A percentile compares a stretch with the other conserved stretches of the same genome.
Conservation (phyloP, 208 protist genomes). For the Angomonas ambiguus region DNA sequence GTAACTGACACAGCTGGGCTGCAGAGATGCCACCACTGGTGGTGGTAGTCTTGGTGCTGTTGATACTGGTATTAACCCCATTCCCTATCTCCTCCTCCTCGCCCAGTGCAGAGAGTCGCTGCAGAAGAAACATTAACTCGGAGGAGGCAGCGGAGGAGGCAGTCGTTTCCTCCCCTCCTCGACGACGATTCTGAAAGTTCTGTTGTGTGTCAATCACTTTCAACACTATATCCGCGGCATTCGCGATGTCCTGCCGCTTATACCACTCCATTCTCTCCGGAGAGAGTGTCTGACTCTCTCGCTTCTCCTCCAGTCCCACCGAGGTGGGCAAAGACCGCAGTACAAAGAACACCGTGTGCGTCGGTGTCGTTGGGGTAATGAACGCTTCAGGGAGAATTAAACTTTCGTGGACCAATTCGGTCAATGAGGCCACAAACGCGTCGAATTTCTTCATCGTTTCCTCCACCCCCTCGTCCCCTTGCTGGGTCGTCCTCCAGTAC, state of each 20-base stretch:
- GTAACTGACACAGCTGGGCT: conserved; percentile 56
- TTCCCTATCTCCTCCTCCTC: neutral
- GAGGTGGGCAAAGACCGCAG: neutral
- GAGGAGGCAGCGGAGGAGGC: conserved; percentile 8
- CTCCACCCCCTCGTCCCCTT: too few species aligned
- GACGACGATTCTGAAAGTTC: neutral
- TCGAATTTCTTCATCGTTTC: conserved; percentile 3
- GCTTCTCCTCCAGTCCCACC: neutral
- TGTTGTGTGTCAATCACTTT: conserved; percentile 30
- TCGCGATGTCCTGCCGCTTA: conserved; percentile 38
- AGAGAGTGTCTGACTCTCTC: conserved; percentile 8
- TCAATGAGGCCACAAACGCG: neutral
- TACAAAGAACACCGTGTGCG: neutral
- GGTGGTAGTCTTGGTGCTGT: neutral
- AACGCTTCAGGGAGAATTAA: neutral
- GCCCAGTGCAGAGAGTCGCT: conserved; percentile 17
- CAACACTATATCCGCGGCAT: conserved; percentile 39
- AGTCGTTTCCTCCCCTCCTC: neutral
- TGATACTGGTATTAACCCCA: neutral
- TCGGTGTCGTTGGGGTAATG: neutral
- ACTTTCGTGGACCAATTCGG: neutral
- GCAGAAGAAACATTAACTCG: conserved; percentile 28
- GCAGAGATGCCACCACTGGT: conserved; percentile 22
- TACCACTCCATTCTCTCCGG: conserved; percentile 16
- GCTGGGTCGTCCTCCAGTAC: too few species aligned